Evolutionary conservation across 2,329 filamentous ascomycete genomes (phyloP).

Genomic region (Pyricularia grisea): DNA sequence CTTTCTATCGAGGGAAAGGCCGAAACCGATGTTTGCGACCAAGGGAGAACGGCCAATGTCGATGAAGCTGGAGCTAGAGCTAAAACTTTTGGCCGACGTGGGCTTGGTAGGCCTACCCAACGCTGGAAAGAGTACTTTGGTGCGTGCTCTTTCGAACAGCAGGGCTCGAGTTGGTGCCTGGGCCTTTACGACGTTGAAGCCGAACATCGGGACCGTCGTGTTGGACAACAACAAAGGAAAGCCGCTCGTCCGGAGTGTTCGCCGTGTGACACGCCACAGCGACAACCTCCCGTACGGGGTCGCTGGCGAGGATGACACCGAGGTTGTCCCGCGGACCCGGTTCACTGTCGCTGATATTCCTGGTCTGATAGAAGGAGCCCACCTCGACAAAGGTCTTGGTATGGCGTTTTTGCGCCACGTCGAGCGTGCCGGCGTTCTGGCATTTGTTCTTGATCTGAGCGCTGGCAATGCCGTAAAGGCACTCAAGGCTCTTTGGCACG

Average conservation of each 20-base stretch:
- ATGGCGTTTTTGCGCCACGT: constrained; percentile 90
- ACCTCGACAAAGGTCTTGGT: constrained; percentile 83
- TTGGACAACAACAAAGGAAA: constrained; percentile 79
- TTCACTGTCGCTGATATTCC: constrained; percentile 97
- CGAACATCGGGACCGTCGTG: constrained; percentile 87
- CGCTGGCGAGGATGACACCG: constrained; percentile 32
- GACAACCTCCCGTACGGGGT: constrained; percentile 14
- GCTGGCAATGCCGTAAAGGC: constrained; percentile 71
- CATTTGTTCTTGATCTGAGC: constrained; percentile 83
- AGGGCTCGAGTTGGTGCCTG: constrained; percentile 84
- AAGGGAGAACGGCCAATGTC: constrained; percentile 72
- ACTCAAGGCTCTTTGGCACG: constrained; percentile 76
- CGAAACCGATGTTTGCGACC: constrained; percentile 78
- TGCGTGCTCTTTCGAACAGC: constrained; percentile 80
- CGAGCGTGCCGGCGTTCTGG: constrained; percentile 84
- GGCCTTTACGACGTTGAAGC: constrained; percentile 93
- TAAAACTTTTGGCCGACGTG: constrained; percentile 92
- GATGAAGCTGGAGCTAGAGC: constrained; percentile 75
- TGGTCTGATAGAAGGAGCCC: constrained; percentile 83
- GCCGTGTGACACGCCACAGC: constrained; percentile 29
- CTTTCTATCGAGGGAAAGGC: constrained; percentile 68
- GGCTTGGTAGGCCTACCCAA: constrained; percentile 93
- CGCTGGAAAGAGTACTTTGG: constrained; percentile 87
- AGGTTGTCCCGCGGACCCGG: constrained; percentile 53
- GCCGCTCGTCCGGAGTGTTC: constrained; percentile 38